Evolutionary conservation across 441 rosid genomes (phyloP).

Genomic region (Lepidium campestre): DNA sequence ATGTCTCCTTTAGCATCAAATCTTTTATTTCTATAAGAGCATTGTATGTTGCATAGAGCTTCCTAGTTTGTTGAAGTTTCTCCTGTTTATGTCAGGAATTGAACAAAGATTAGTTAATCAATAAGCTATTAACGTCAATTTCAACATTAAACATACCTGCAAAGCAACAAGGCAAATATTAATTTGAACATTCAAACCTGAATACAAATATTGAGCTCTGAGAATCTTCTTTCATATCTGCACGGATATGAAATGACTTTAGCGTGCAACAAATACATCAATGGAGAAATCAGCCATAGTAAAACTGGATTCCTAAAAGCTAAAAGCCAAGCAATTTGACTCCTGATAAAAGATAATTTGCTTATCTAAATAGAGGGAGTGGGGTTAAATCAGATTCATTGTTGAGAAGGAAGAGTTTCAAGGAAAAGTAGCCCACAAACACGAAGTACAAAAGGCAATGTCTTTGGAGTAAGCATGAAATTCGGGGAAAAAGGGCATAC

Average conservation of each 20-base stretch:
- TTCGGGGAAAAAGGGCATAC: conserved; percentile 35
- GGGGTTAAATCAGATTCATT: background rate
- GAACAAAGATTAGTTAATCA: background rate
- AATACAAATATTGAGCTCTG: conserved; percentile 68
- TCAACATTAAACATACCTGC: background rate
- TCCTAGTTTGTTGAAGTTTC: conserved; percentile 68
- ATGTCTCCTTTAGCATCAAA: conserved; percentile 77
- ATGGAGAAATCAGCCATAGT: background rate
- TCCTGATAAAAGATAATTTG: background rate
- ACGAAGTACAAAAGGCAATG: background rate
- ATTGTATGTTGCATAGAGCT: conserved; percentile 72
- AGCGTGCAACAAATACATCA: conserved; percentile 1
- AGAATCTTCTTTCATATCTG: conserved; percentile 73
- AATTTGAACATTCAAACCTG: conserved; percentile 39
- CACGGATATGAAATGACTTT: conserved; percentile 18
- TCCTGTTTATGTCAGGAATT: conserved; percentile 43
- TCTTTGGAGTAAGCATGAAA: background rate
- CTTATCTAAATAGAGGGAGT: background rate
- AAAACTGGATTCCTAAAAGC: background rate
- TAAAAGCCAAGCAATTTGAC: conserved; percentile 1
- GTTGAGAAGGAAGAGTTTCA: conserved; percentile 8
- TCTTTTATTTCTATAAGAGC: conserved; percentile 83
- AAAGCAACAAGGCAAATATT: background rate
- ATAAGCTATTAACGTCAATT: background rate
- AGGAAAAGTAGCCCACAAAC: background rate